These are phyloP conservation scores for Clonostachys byssicola DNA, from an alignment of 2,329 filamentous ascomycete genomes.

Conservation along the genomic window DNA sequence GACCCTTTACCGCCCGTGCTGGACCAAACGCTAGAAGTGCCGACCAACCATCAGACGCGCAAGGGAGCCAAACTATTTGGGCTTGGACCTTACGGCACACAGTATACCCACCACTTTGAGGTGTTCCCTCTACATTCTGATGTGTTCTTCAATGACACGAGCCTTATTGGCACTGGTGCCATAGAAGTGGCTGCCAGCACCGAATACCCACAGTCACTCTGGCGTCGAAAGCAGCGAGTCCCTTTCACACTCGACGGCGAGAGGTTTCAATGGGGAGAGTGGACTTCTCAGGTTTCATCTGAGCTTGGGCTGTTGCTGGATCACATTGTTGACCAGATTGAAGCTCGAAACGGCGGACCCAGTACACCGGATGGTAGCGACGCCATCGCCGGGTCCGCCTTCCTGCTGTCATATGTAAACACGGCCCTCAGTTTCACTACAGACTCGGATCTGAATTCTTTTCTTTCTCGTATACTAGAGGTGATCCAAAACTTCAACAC, in stretches of 20 bases:
- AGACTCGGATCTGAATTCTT: conserved; percentile 27
- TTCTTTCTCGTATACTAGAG: conserved; percentile 37
- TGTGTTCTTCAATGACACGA: conserved; percentile 56
- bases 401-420: conserved; percentile 43
- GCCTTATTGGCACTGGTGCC: conserved; percentile 51
- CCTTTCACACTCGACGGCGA: conserved; percentile 44
- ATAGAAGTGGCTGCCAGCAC: conserved; percentile 29
- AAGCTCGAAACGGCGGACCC: conserved; percentile 3
- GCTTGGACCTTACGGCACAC: conserved; percentile 55
- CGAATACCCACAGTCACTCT: conserved; percentile 17
- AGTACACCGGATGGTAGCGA: not conserved
- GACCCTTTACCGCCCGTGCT: conserved; percentile 36
- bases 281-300: conserved; percentile 55
- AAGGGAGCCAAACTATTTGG: conserved; percentile 35
- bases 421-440: conserved; percentile 32
- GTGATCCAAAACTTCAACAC: conserved; percentile 32
- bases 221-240: conserved; percentile 4
- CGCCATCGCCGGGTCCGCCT: conserved; percentile 28
- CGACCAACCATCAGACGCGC: not conserved
- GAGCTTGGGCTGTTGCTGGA: conserved; percentile 60
- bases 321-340: conserved; percentile 46
- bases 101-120: conserved; percentile 60
- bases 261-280: conserved; percentile 47
- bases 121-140: conserved; percentile 51
- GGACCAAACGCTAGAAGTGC: conserved; percentile 3